These are phyloP conservation scores for sorghum (Sorghum bicolor) DNA, from an alignment of 176 grass and related monocot genomes.

Conservation along the genomic window Sorghum_bicolor_NCBIv3 NC_012871.2:68405001-68405500, in stretches of 20 bases:
- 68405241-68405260: neutral
- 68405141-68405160: neutral
- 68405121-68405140: neutral
- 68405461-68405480: slow-evolving; percentile 4
- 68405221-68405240: neutral
- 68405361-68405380: slow-evolving; percentile 54
- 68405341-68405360: slow-evolving; percentile 81
- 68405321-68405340: slow-evolving; percentile 89
- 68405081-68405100: slow-evolving; percentile 10
- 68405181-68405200: neutral
- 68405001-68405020: neutral
- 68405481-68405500: neutral
- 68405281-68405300: slow-evolving; percentile 18
- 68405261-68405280: neutral
- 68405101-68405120: neutral
- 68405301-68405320: slow-evolving; percentile 54
- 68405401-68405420: slow-evolving; percentile 4
- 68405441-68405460: slow-evolving; percentile 5
- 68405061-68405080: neutral
- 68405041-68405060: neutral
- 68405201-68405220: neutral
- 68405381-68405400: slow-evolving; percentile 62
- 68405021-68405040: neutral
- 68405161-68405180: neutral
- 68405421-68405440: neutral